Conservation (phyloP, 2,329 filamentous ascomycete species). For the Amesomyces nigricolor region DNA sequence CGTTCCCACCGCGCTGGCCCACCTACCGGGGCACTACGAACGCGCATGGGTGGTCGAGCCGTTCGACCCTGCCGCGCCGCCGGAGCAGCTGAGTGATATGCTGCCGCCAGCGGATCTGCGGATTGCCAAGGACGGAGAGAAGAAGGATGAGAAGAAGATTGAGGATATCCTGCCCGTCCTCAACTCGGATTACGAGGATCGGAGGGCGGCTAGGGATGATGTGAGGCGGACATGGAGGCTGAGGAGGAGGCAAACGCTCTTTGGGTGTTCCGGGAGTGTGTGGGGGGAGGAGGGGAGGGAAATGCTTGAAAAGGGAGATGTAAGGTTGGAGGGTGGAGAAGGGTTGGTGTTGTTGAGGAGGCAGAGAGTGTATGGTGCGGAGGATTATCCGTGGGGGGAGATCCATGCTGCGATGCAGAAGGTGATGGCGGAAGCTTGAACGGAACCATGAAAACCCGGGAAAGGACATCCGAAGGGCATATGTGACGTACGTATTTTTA, state of each 20-base stretch:
- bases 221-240: constrained; percentile 17
- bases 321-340: constrained; percentile 1
- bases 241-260: constrained; percentile 14
- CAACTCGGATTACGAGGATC: constrained; percentile 18
- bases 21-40: constrained; percentile 16
- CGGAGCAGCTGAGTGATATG: constrained; percentile 4
- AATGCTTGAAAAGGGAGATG: not conserved
- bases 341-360: constrained; percentile 12
- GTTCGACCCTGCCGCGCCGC: constrained; percentile 14
- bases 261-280: constrained; percentile 4
- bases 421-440: not conserved
- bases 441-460: not conserved
- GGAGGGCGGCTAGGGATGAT: not conserved
- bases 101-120: constrained; percentile 8
- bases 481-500: too few relatives aligned
- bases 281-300: not conserved
- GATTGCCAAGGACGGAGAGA: not conserved
- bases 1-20: constrained; percentile 17
- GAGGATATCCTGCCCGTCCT: constrained; percentile 18
- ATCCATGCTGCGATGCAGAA: constrained; percentile 1
- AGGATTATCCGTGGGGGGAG: constrained; percentile 20
- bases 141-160: not conserved
- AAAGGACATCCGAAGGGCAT: not conserved
- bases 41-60: constrained; percentile 25
- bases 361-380: constrained; percentile 24